phyloP scores from a whole-genome alignment of 805 yeast species.

The Saccharomycopsis capsularis region DNA sequence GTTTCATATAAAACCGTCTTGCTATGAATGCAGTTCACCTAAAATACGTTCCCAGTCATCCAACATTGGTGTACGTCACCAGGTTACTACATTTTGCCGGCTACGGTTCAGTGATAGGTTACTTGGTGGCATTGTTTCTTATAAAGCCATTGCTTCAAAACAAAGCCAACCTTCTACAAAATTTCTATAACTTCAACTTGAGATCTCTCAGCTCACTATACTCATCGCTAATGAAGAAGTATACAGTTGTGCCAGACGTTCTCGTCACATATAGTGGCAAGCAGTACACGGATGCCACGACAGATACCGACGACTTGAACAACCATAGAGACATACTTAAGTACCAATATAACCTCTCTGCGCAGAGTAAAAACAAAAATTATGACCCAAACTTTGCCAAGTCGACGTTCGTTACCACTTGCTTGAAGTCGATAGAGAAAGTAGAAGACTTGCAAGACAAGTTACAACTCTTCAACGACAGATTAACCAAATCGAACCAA shows the following conservation, averaged over 20 bases:
- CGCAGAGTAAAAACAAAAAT: background rate
- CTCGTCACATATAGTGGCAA: background rate
- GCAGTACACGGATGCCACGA: slow-evolving; percentile 12
- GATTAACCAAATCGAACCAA: background rate
- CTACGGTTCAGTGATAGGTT: slow-evolving; percentile 10
- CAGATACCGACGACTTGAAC: slow-evolving; percentile 11
- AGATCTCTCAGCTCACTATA: slow-evolving; percentile 7
- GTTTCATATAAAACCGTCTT: too few relatives aligned
- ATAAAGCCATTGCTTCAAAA: slow-evolving; percentile 18
- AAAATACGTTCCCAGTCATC: slow-evolving; percentile 10
- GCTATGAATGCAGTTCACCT: too few relatives aligned
- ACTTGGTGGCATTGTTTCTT: slow-evolving; percentile 13
- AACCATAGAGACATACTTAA: background rate
- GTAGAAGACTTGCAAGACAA: background rate
- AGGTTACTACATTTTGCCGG: slow-evolving; percentile 18
- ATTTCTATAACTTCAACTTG: slow-evolving; percentile 9
- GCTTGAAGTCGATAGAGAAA: background rate
- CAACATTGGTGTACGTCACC: slow-evolving; percentile 17
- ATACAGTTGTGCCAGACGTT: slow-evolving; percentile 13
- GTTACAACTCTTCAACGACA: slow-evolving; percentile 8
- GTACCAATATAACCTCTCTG: background rate
- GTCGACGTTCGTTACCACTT: slow-evolving; percentile 16
- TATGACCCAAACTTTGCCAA: slow-evolving; percentile 8
- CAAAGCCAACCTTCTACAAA: slow-evolving; percentile 6
- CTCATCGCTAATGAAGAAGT: slow-evolving; percentile 1